A percentile compares a stretch with the other conserved stretches of the same genome.
Conservation (phyloP, 441 rosid genomes). For the Hypseocharis bilobata region DNA sequence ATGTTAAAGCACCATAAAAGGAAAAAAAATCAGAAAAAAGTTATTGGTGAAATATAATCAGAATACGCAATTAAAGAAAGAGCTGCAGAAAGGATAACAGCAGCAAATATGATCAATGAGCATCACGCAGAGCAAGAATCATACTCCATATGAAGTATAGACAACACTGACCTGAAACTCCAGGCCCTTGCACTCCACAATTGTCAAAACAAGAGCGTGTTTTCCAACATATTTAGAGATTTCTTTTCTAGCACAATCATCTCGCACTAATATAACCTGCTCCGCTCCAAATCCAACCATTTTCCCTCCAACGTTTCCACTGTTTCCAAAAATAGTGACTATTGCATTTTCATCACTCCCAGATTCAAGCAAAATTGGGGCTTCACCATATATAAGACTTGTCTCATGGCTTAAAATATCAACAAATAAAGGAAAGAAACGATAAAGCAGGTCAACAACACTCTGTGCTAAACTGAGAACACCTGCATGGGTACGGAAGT, state of each 20-base stretch:
- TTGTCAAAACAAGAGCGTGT: conserved; percentile 48
- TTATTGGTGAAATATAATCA: background rate
- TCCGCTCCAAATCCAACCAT: conserved; percentile 47
- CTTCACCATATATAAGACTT: conserved; percentile 39
- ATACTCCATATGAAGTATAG: background rate
- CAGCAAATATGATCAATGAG: background rate
- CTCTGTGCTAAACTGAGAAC: conserved; percentile 48
- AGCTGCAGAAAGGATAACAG: background rate
- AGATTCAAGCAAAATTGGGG: conserved; percentile 38
- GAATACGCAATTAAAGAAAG: background rate
- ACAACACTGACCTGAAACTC: conserved; percentile 45
- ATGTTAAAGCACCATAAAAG: background rate
- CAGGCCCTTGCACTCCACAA: conserved; percentile 47
- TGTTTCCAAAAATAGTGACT: conserved; percentile 32
- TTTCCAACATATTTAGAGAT: conserved; percentile 32
- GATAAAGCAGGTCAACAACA: conserved; percentile 40
- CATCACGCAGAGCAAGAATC: background rate
- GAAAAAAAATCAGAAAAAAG: background rate
- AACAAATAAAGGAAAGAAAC: conserved; percentile 32
- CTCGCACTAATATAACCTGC: conserved; percentile 47
- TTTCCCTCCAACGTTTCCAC: conserved; percentile 10
- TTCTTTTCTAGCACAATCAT: conserved; percentile 34
- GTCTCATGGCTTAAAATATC: conserved; percentile 37
- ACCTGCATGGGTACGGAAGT: conserved; percentile 51
- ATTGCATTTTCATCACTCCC: conserved; percentile 31